Conservation (phyloP, 345 rosid genomes). For the Murraya paniculata region DNA sequence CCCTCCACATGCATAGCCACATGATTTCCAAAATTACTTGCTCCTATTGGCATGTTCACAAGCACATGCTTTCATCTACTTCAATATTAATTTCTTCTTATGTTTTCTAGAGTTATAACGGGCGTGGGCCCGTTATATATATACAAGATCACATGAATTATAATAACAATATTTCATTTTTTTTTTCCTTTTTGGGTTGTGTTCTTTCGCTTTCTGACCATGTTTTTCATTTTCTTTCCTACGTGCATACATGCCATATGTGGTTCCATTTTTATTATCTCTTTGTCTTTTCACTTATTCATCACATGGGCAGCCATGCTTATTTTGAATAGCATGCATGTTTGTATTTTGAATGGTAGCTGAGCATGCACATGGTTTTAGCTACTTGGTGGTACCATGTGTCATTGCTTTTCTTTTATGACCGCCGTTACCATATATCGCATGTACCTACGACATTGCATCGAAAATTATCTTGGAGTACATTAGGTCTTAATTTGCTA, state of each 20-base stretch:
- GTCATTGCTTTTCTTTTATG: neutral
- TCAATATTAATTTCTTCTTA: neutral
- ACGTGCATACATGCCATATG: neutral
- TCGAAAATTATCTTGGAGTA: neutral
- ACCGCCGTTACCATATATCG: neutral
- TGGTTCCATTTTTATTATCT: neutral
- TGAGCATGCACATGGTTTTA: constrained; percentile 4
- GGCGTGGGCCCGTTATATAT: neutral
- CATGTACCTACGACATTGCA: neutral
- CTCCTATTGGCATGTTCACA: constrained; percentile 29
- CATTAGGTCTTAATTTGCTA: no score
- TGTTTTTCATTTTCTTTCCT: neutral
- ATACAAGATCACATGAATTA: neutral
- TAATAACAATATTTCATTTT: no score
- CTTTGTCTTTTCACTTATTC: neutral
- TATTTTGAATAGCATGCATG: neutral
- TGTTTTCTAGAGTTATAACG: neutral
- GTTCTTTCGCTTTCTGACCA: neutral
- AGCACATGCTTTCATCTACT: constrained; percentile 33
- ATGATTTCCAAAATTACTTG: constrained; percentile 28
- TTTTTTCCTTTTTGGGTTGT: neutral
- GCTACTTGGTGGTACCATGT: neutral
- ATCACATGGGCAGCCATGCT: constrained; percentile 28
- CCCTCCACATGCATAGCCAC: constrained; percentile 39
- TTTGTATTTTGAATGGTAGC: neutral